These are phyloP conservation scores for Cryptococcus hybrid DNA, from an alignment of 1,284 basidiomycete genomes.

Conservation along the genomic window DNA sequence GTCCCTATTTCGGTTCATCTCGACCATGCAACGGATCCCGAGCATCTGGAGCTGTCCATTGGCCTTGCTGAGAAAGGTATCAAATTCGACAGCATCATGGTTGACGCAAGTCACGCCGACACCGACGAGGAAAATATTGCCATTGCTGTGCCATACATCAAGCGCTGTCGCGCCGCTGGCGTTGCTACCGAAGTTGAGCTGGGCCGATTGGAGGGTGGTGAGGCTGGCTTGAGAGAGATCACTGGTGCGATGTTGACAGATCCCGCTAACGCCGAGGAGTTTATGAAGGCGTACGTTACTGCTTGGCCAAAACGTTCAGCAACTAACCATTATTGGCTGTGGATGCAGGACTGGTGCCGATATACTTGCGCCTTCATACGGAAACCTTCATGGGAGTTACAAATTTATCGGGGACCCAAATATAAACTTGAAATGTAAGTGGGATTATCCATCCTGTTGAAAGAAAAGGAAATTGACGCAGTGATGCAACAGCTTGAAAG, in stretches of 20 bases:
- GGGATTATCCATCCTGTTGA: not conserved
- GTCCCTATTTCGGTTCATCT: slow-evolving; percentile 52
- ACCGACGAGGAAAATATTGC: slow-evolving; percentile 50
- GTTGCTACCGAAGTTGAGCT: slow-evolving; percentile 54
- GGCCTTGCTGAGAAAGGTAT: slow-evolving; percentile 46
- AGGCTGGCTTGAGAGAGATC: slow-evolving; percentile 53
- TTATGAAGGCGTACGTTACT: slow-evolving; percentile 41
- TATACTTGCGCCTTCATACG: slow-evolving; percentile 52
- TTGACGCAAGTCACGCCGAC: slow-evolving; percentile 50
- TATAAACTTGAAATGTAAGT: slow-evolving; percentile 43
- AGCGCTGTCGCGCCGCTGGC: slow-evolving; percentile 42
- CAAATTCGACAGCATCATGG: slow-evolving; percentile 51
- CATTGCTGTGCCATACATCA: slow-evolving; percentile 45
- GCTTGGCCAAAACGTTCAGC: not conserved
- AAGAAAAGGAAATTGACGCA: not conserved
- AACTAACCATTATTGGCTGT: not conserved
- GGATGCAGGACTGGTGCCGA: slow-evolving; percentile 47
- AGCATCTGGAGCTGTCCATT: slow-evolving; percentile 51
- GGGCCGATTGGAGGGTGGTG: slow-evolving; percentile 52
- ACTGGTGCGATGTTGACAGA: slow-evolving; percentile 52
- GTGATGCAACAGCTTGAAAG: slow-evolving; percentile 19
- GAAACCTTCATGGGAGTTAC: slow-evolving; percentile 52
- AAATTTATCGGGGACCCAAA: slow-evolving; percentile 42
- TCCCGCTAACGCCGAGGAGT: slow-evolving; percentile 48
- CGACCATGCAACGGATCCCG: slow-evolving; percentile 52